Evolutionary conservation across 768 basidiomycete genomes (phyloP).

Genomic region (Auricularia sp.): DNA sequence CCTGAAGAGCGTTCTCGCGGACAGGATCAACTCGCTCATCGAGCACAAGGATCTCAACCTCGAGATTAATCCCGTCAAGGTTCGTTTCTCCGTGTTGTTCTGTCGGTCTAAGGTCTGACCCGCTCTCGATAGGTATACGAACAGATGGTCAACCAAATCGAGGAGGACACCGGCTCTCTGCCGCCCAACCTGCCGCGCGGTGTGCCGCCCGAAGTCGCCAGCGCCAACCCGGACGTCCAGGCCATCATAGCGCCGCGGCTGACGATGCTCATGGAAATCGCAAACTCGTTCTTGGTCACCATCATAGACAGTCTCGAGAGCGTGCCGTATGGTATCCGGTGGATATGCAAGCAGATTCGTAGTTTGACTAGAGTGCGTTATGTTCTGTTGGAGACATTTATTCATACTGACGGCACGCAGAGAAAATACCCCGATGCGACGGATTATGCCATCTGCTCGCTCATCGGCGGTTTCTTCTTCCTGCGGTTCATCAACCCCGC

Average conservation of each 20-base stretch:
- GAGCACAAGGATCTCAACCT: conserved; percentile 99
- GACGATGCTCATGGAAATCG: conserved; percentile 99
- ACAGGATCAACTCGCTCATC: conserved; percentile 96
- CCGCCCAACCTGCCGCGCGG: conserved; percentile 88
- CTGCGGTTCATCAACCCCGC: conserved; percentile 99
- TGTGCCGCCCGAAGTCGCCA: conserved; percentile 88
- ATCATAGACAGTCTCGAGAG: conserved; percentile 98
- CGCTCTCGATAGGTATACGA: conserved; percentile 57
- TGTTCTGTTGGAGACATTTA: not conserved
- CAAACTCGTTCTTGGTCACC: conserved; percentile 91
- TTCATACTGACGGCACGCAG: conserved; percentile 31
- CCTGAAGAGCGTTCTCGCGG: conserved; percentile 92
- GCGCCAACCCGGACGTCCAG: conserved; percentile 91
- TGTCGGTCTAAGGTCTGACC: too few species aligned
- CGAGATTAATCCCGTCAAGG: conserved; percentile 96
- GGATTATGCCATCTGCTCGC: conserved; percentile 95
- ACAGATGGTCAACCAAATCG: conserved; percentile 98
- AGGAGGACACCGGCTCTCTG: conserved; percentile 89
- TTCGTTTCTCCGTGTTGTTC: too few species aligned
- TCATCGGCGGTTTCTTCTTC: conserved; percentile 99
- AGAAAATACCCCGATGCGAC: conserved; percentile 98
- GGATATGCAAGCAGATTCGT: conserved; percentile 99
- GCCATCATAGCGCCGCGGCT: conserved; percentile 95
- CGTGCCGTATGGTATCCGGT: conserved; percentile 97
- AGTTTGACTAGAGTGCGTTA: conserved; percentile 80